These are phyloP conservation scores for Corinectria fuckeliana DNA, from an alignment of 2,329 filamentous ascomycete species.

Conservation along the genomic window DNA sequence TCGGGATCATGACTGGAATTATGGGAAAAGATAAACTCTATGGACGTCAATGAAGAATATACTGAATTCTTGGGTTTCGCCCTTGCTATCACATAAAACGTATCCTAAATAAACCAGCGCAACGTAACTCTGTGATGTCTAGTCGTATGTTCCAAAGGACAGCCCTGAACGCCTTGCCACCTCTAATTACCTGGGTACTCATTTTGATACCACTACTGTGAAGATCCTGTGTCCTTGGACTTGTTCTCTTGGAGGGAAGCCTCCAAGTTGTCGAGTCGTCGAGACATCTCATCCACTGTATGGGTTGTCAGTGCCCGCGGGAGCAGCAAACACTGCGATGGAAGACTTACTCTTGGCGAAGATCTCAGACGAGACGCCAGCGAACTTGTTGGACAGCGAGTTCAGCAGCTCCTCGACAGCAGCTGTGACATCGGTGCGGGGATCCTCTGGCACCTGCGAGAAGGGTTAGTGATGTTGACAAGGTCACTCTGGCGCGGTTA, in stretches of 20 bases:
- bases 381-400: constrained; percentile 84
- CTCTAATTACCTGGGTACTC: not conserved
- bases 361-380: constrained; percentile 82
- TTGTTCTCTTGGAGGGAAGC: constrained; percentile 69
- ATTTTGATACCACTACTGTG: constrained; percentile 41
- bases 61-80: constrained; percentile 27
- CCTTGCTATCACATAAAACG: constrained; percentile 27
- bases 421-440: constrained; percentile 70
- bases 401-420: constrained; percentile 89
- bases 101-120: constrained; percentile 12
- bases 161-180: constrained; percentile 25
- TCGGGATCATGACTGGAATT: constrained; percentile 8
- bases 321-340: not conserved
- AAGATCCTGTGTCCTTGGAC: constrained; percentile 48
- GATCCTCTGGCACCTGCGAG: constrained; percentile 51
- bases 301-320: constrained; percentile 17
- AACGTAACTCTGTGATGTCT: constrained; percentile 21
- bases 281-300: constrained; percentile 92
- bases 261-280: constrained; percentile 83
- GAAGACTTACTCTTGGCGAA: constrained; percentile 79
- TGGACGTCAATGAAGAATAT: constrained; percentile 21
- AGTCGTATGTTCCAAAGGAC: constrained; percentile 19
- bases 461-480: constrained; percentile 23
- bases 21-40: constrained; percentile 17
- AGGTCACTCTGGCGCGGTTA: not conserved